A percentile compares a stretch with the other conserved stretches of the same genome.
phyloP scores from a whole-genome alignment of 2,329 filamentous ascomycete genomes.

The Rhynchosporium secalis region DNA sequence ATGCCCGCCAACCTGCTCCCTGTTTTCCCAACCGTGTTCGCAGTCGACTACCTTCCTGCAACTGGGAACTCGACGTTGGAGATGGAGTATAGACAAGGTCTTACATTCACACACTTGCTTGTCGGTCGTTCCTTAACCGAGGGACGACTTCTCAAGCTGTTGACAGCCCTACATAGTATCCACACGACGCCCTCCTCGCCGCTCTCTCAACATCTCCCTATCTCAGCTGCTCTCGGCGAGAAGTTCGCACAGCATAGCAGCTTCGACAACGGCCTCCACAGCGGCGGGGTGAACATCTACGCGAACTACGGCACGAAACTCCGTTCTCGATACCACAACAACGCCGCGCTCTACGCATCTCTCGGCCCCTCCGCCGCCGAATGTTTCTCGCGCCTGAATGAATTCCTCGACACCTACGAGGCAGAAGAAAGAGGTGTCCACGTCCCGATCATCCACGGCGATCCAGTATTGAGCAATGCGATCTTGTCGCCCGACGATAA shows the following conservation, averaged over 20 bases:
- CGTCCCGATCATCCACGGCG: conserved; percentile 15
- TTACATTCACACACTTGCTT: conserved; percentile 14
- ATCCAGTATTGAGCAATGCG: conserved; percentile 13
- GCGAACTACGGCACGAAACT: conserved; percentile 17
- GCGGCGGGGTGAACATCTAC: conserved; percentile 10
- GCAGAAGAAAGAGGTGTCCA: conserved; percentile 14
- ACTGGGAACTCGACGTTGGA: conserved; percentile 12
- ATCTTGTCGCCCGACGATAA: conserved; percentile 9
- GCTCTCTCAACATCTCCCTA: conserved; percentile 29
- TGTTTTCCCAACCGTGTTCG: conserved; percentile 15
- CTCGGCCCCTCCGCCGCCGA: background rate
- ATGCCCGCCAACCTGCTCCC: conserved; percentile 32
- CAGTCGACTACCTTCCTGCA: conserved; percentile 8
- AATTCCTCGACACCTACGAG: conserved; percentile 20
- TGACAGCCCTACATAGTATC: conserved; percentile 34
- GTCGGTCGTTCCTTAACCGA: conserved; percentile 26
- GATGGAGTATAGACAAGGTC: conserved; percentile 14
- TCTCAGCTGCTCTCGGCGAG: conserved; percentile 27
- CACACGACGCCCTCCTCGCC: conserved; percentile 28
- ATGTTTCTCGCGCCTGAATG: conserved; percentile 11
- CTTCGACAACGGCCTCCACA: background rate
- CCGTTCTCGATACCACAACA: conserved; percentile 9
- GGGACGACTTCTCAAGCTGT: conserved; percentile 34
- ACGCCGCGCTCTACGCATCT: background rate
- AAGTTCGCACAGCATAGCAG: conserved; percentile 14